These are phyloP conservation scores for Debaryomyces castellii DNA, from an alignment of 805 yeast species.

Conservation along the genomic window DNA sequence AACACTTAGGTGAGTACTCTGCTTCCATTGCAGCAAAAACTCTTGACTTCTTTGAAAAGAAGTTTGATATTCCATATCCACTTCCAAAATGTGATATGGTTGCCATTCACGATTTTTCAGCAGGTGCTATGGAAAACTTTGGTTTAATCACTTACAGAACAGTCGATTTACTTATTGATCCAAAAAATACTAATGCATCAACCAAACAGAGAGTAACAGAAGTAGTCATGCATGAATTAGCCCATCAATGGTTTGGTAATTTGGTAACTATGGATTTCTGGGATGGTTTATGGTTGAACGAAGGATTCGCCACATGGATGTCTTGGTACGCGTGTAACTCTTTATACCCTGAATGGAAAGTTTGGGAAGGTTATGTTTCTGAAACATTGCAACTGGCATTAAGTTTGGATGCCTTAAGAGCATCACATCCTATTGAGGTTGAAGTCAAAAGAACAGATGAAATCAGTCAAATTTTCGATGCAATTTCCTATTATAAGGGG, in stretches of 20 bases:
- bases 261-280: slow-evolving; percentile 91
- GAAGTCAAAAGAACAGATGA: slow-evolving; percentile 78
- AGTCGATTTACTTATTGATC: slow-evolving; percentile 71
- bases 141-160: slow-evolving; percentile 79
- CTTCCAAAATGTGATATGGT: slow-evolving; percentile 81
- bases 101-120: slow-evolving; percentile 79
- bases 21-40: slow-evolving; percentile 76
- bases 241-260: slow-evolving; percentile 92
- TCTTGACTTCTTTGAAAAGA: slow-evolving; percentile 66
- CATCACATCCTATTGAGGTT: slow-evolving; percentile 84
- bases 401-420: slow-evolving; percentile 72
- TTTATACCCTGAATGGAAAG: slow-evolving; percentile 82
- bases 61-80: slow-evolving; percentile 74
- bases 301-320: slow-evolving; percentile 91
- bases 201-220: slow-evolving; percentile 77
- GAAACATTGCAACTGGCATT: slow-evolving; percentile 76
- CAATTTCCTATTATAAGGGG: slow-evolving; percentile 81
- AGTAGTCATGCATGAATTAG: slow-evolving; percentile 85
- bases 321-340: slow-evolving; percentile 81
- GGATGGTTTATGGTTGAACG: slow-evolving; percentile 88
- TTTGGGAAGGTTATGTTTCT: slow-evolving; percentile 80
- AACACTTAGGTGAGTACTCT: slow-evolving; percentile 67
- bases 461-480: slow-evolving; percentile 82
- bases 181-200: slow-evolving; percentile 60
- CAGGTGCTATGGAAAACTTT: slow-evolving; percentile 91